These are phyloP conservation scores for Globisporangium paddicum DNA, from an alignment of 352 stramenopile genomes.

Conservation along the genomic window DNA sequence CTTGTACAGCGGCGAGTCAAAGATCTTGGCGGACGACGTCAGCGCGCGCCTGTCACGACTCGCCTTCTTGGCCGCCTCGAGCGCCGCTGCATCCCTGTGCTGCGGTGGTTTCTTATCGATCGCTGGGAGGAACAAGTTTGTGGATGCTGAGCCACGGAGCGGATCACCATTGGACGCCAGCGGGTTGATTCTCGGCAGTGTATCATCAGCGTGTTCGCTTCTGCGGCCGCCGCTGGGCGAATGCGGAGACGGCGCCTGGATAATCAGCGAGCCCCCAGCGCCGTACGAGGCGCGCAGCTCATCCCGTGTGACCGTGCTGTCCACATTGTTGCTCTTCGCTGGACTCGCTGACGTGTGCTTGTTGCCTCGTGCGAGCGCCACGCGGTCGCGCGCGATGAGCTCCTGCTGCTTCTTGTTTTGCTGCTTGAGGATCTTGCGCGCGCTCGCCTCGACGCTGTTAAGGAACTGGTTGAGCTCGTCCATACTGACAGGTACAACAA, in stretches of 20 bases:
- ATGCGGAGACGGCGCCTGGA: constrained; percentile 28
- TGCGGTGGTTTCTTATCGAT: constrained; percentile 31
- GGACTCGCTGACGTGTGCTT: constrained; percentile 18
- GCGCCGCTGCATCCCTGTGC: constrained; percentile 5
- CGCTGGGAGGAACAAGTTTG: constrained; percentile 20
- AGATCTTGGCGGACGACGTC: constrained; percentile 37
- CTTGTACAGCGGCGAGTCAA: constrained; percentile 73
- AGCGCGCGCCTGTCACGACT: constrained; percentile 24
- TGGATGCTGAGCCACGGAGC: neutral
- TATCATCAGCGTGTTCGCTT: neutral
- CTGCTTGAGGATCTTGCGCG: constrained; percentile 76
- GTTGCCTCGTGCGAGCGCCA: constrained; percentile 23
- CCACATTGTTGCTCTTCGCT: constrained; percentile 11
- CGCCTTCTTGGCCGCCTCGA: constrained; percentile 18
- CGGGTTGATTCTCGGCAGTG: neutral
- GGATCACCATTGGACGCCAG: neutral
- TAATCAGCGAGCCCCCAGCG: constrained; percentile 43
- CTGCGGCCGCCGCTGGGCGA: constrained; percentile 19
- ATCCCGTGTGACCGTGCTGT: constrained; percentile 31
- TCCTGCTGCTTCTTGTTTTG: constrained; percentile 78
- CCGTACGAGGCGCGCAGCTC: constrained; percentile 58
- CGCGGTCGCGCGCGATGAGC: constrained; percentile 37
- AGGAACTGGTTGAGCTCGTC: constrained; percentile 80
- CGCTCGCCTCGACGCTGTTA: constrained; percentile 69
- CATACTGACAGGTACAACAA: constrained; percentile 19